Percentiles rank a stretch among this genome's conserved stretches.
Conservation (phyloP, 2,329 filamentous ascomycete genomes). For the Cercospora zeae-maydis region DNA sequence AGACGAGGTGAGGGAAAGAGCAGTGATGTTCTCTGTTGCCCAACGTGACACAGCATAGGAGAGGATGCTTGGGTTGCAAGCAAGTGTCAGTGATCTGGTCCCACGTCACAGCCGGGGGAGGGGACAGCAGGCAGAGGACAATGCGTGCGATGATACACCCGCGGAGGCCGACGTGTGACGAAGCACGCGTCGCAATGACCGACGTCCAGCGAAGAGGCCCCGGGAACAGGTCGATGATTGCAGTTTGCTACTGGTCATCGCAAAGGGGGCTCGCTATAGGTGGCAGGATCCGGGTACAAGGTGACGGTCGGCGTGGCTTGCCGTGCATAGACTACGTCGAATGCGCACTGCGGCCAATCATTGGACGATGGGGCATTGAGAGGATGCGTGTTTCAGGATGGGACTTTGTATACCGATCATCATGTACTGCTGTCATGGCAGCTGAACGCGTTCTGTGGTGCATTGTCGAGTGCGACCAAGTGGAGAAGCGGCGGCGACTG, state of each 20-base stretch:
- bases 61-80: conserved; percentile 1
- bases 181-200: conserved; percentile 1
- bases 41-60: conserved; percentile 14
- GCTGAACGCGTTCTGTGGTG: neutral
- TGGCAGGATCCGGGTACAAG: neutral
- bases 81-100: conserved; percentile 7
- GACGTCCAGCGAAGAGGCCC: neutral
- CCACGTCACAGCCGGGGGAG: conserved; percentile 14
- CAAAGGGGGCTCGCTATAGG: conserved; percentile 1
- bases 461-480: neutral
- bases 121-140: conserved; percentile 3
- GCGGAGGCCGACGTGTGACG: neutral
- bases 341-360: neutral
- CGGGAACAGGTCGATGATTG: no score
- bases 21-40: neutral
- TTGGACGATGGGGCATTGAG: conserved; percentile 1
- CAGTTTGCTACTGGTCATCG: conserved; percentile 1
- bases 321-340: conserved; percentile 3
- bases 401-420: conserved; percentile 3
- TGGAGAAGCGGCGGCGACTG: neutral
- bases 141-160: conserved; percentile 9
- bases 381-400: conserved; percentile 13
- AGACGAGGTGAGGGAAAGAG: neutral
- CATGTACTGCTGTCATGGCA: no score
- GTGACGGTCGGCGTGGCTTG: neutral